Percentiles rank a stretch among this genome's conserved stretches.
Conservation (phyloP, 805 yeast genomes). For the Yamadazyma akitaensis region DNA sequence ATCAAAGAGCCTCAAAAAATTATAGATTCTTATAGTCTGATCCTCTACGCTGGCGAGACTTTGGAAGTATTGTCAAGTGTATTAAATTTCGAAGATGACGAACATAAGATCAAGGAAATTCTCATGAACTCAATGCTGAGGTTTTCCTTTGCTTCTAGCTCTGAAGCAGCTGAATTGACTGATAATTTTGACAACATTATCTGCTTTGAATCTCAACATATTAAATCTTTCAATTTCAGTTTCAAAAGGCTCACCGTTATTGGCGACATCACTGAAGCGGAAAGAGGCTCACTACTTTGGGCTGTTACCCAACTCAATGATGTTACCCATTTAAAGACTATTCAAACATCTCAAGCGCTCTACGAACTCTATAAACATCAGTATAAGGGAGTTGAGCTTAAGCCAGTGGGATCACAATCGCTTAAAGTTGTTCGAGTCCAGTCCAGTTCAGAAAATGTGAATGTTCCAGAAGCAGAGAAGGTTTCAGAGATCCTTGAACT, state of each 20-base stretch:
- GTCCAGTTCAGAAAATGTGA: background rate
- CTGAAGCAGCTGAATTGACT: background rate
- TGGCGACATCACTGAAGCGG: slow-evolving; percentile 3
- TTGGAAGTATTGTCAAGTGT: background rate
- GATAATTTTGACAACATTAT: slow-evolving; percentile 6
- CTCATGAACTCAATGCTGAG: slow-evolving; percentile 1
- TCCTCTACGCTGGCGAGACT: background rate
- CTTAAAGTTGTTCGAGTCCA: background rate
- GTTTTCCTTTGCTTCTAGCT: background rate
- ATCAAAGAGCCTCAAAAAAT: background rate
- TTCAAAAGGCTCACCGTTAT: background rate
- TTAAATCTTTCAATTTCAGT: background rate
- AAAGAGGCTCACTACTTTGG: background rate
- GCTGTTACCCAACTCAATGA: background rate
- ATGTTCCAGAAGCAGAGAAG: slow-evolving; percentile 10
- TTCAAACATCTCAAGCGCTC: background rate
- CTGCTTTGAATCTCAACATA: background rate
- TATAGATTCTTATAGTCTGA: background rate
- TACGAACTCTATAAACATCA: background rate
- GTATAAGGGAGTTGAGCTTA: background rate
- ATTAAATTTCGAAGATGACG: slow-evolving; percentile 3
- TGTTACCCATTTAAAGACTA: background rate
- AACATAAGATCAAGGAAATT: slow-evolving; percentile 1
- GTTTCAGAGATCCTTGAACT: background rate
- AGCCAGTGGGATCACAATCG: background rate